Base-by-base conservation (phyloP, 352 stramenopile genomes). In the Albugo laibachii region DNA sequence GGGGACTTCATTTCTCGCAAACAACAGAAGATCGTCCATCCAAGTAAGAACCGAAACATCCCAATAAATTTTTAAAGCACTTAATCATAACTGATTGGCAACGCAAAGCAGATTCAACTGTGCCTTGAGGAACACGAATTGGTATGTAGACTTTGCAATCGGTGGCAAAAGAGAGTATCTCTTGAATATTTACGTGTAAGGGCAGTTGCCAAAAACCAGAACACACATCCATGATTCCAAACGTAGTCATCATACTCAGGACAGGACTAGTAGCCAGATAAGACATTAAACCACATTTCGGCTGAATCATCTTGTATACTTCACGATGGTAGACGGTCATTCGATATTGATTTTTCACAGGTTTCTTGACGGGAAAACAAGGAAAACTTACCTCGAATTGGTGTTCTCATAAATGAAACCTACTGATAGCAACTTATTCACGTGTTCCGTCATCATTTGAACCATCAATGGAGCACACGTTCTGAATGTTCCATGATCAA, bases 11-110 rank as follows among this genome's bases (percentile, higher is more conserved):
- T 58, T 36, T 0, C 40, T 38, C 15, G 54, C 52, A 36, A 57
- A 61, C 12, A 65, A 15, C 5, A 71, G 39, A 1, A 70, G 16
- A 36, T 65, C 49, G 19, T 65, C 57, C 21, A 65, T 61, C 49
- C 58, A 70, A 1, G 57, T 48, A 10, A 70, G n/a, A 12, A 65
- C 24, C 15, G 52, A 24, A 13, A 57, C 45, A 45, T 58, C 49
- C n/a, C 1, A 58, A 31, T 31, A 57, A 24, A 14, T 34, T 42
- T 20, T 21, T 35, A 27, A 59, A 55, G 38, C 42, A 55, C 16
- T 47, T n/a, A 16, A 56, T 50, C 41, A 59, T 49, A 19, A 14
- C 53, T 45, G 5, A 15, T 36, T 56, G 27, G 37, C 55, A 56
- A 43, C 52, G 37, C 16, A 54, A 13, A 13, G 47, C 40, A 47